Conservation (phyloP, 768 basidiomycete genomes). For the Cystofilobasidium ferigula region DNA sequence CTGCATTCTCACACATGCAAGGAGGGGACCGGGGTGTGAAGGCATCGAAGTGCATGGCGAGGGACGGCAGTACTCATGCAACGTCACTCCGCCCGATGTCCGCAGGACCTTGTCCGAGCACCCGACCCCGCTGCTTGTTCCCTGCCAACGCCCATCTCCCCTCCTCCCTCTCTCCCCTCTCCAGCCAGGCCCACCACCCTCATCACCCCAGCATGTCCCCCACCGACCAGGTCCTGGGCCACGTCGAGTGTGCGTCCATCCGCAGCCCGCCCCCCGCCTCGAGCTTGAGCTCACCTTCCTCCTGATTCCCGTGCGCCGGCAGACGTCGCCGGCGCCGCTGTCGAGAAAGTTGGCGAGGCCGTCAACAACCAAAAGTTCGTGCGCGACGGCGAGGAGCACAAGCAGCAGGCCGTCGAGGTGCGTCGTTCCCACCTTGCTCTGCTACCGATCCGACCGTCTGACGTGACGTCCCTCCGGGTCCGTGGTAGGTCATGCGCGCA, state of each 20-base stretch:
- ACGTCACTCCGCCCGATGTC: too few relatives aligned
- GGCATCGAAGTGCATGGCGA: too few relatives aligned
- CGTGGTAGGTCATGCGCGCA: conserved; percentile 7
- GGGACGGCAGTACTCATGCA: too few relatives aligned
- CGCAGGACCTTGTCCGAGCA: too few relatives aligned
- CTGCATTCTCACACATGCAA: too few relatives aligned
- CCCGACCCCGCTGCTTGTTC: too few relatives aligned
- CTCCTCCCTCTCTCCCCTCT: neutral
- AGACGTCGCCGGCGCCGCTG: neutral
- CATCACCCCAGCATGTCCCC: neutral
- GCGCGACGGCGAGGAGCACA: neutral
- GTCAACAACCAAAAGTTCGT: neutral
- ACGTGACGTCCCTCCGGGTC: neutral
- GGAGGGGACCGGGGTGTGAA: too few relatives aligned
- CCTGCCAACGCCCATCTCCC: neutral
- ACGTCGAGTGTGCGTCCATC: neutral
- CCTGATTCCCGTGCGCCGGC: neutral
- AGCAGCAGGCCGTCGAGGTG: conserved; percentile 11
- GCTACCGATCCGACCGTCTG: too few relatives aligned
- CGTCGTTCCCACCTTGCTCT: neutral
- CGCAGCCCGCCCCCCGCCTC: neutral
- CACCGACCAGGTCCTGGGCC: neutral
- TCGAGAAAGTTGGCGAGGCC: neutral
- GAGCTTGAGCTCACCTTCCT: neutral
- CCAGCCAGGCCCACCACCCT: neutral